Base-by-base conservation (phyloP, 352 stramenopile genomes). In the Globisporangium polare region DNA sequence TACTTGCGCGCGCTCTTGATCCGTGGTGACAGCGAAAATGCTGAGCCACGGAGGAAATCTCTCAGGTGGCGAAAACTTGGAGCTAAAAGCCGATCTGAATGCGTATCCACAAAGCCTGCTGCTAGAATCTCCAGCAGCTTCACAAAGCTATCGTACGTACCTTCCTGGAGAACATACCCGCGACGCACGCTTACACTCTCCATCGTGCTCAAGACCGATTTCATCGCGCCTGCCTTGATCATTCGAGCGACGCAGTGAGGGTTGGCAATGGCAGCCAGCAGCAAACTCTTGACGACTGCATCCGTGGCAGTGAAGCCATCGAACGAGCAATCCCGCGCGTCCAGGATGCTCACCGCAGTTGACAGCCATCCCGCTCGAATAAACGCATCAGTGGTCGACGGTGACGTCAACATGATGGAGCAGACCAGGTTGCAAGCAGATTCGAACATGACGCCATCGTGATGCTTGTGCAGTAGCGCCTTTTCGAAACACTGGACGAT, bases 401-500 rank as follows among this genome's bases (percentile, higher is more conserved):
- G 39, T 0, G 7, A 50, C n/a, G 18, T 29, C 8, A 17, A 31
- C 17, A 60, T 47, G 10, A 51, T 60, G 22, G 26, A 3, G 39
- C 20, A 60, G n/a, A 60, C 22, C n/a, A 75, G n/a, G 10, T 15
- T 35, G 58, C 66, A 75, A 0, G 66, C 58, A 42, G 24, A 50
- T 12, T 63, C 20, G 20, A 71, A 41, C 26, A 73, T 51, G 29
- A 47, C 27, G 18, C 13, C 26, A 10, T 43, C 54, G 31, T 26
- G 50, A 24, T 57, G 62, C 12, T 65, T 60, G 18, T 68, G 27
- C 42, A 54, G 42, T 13, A 71, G 46, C 6, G 62, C 42, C 46
- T 62, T 53, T 15, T 75, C 62, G 4, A 75, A 43, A 53, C 62
- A 73, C 8, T 49, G 62, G 54, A 68, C 52, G 53, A 73, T 64